Evolutionary conservation across 495 filamentous ascomycete species (phyloP).

Genomic region (Apiosordaria backusii): DNA sequence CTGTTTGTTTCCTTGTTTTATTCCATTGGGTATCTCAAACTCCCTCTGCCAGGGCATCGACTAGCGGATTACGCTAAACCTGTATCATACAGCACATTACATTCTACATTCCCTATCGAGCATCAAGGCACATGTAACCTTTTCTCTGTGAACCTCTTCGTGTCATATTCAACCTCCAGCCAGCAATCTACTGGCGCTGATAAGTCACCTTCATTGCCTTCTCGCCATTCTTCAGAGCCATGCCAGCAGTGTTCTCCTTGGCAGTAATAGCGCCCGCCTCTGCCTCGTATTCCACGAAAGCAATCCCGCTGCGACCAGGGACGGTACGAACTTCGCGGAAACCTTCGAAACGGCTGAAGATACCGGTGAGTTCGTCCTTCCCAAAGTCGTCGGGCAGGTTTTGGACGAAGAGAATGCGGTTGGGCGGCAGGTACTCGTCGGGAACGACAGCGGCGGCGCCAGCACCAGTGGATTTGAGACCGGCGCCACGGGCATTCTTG

Average conservation of each 20-base stretch:
- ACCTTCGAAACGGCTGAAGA: slow-evolving; percentile 89
- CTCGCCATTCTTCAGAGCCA: slow-evolving; percentile 70
- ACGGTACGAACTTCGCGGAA: slow-evolving; percentile 91
- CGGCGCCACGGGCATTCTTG: slow-evolving; percentile 71
- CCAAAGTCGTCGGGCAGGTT: slow-evolving; percentile 85
- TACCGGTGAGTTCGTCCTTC: slow-evolving; percentile 68
- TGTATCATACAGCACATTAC: not conserved
- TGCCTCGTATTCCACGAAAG: slow-evolving; percentile 93
- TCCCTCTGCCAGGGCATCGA: not conserved
- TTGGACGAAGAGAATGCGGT: slow-evolving; percentile 95
- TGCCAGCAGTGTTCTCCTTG: slow-evolving; percentile 92
- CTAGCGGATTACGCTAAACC: not conserved
- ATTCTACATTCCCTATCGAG: not conserved
- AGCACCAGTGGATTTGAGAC: slow-evolving; percentile 74
- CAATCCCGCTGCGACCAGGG: slow-evolving; percentile 82
- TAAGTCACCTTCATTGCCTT: slow-evolving; percentile 77
- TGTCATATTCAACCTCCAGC: not conserved
- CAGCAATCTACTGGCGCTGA: slow-evolving; percentile 67
- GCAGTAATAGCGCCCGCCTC: slow-evolving; percentile 87
- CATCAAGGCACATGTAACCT: not conserved
- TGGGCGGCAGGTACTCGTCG: slow-evolving; percentile 95
- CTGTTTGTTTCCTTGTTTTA: slow-evolving; percentile 17
- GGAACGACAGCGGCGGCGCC: slow-evolving; percentile 74
- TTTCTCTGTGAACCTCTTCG: not conserved
- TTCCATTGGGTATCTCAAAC: slow-evolving; percentile 23